phyloP scores from a whole-genome alignment of 163 green algal genomes.

The Chlamydomonas reinhardtii region DNA sequence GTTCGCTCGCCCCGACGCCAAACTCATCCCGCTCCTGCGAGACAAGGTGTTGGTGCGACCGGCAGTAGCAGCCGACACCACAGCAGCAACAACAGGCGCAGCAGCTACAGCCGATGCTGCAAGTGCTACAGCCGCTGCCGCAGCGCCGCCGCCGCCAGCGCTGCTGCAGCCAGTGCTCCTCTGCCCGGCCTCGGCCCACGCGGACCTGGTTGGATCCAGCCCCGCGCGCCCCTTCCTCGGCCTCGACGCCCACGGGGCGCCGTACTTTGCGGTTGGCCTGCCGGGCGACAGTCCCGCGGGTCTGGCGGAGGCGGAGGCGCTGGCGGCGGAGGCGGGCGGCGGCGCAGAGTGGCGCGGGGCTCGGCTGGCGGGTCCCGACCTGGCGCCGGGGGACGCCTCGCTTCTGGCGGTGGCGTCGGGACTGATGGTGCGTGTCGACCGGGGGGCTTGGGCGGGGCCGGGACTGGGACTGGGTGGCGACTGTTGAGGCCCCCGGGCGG shows the following conservation, averaged over 20 bases:
- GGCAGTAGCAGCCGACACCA: too few species aligned
- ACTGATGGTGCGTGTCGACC: not conserved
- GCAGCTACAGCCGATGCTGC: not conserved
- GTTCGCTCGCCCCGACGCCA: constrained; percentile 17
- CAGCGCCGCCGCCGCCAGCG: too few species aligned
- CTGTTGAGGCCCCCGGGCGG: too few species aligned
- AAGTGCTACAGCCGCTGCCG: not conserved
- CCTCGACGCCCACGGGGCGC: constrained; percentile 12
- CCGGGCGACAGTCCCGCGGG: not conserved
- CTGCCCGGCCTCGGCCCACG: not conserved
- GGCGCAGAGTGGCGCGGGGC: constrained; percentile 30
- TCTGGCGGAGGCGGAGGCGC: not conserved
- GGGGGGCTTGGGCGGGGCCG: too few species aligned
- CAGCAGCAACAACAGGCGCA: too few species aligned
- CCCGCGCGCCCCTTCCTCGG: constrained; percentile 44
- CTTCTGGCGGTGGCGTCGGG: constrained; percentile 42
- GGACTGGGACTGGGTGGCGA: too few species aligned
- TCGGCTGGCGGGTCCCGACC: constrained; percentile 37
- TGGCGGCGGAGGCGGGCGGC: not conserved
- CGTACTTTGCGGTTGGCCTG: constrained; percentile 44
- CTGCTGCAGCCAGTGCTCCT: constrained; percentile 15
- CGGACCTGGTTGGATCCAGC: not conserved
- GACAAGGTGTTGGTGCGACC: constrained; percentile 29
- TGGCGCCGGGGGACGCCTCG: constrained; percentile 37
- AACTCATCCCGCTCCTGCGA: not conserved